Base-by-base conservation (phyloP, 202 grass and related monocot species). In the Setaria viridis region DNA sequence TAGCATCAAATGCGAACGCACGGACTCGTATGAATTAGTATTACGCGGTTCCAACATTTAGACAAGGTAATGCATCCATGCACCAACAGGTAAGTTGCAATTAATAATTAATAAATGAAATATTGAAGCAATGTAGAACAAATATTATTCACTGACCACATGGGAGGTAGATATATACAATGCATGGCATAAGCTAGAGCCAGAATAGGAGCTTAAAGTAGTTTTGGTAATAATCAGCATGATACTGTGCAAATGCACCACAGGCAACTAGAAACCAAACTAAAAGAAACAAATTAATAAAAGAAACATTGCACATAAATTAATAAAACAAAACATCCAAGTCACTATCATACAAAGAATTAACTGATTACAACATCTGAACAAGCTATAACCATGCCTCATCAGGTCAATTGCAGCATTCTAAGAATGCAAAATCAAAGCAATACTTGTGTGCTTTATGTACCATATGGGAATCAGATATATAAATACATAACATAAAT, bases 221-320 rank as follows among this genome's bases (percentile, higher is more conserved):
- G 5, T 19, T 57, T n/a, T 9, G 21, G 47, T 33, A 20, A 68
- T 70, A 78, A 70, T 85, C 39, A 77, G 53, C 17, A 85, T 47
- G 6, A 32, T 76, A 13, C 9, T 19, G 59, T 13, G n/a, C 13
- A 55, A 32, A 80, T 55, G 10, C 19, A 70, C 0, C 17, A 48
- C 17, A 48, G 32, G 9, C 5, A 51, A 11, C 20, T 65, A 35
- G 34, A 13, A 15, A 71, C 45, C 10, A 21, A 83, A 74, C 56
- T 7, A 51, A 83, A 20, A 48, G 3, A 16, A 9, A 4, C 25
- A 19, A 56, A 70, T 45, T 45, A 58, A 34, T 34, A 56, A 58
- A 68, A 1, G 3, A 7, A 60, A 57, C 32, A 35, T 2, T 46
- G 11, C 21, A 33, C 51, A 70, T 3, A 17, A 59, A 47, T 58